Conservation (phyloP, 2,329 filamentous ascomycete species). For the Fusarium neocosmosporiellum region DNA sequence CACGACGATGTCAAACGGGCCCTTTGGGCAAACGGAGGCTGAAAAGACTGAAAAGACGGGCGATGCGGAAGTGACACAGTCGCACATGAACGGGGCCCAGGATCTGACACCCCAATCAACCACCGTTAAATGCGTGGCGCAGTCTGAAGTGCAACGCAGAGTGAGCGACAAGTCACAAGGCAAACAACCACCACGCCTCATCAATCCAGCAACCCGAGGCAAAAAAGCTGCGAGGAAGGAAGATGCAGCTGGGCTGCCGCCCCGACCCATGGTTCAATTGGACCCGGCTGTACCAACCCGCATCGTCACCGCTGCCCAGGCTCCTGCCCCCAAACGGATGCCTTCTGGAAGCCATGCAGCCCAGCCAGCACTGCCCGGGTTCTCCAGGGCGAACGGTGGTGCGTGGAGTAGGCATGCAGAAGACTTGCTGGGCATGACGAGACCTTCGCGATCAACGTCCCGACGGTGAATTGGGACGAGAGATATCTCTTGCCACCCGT, state of each 20-base stretch:
- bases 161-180: conserved; percentile 17
- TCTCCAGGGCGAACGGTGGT: conserved; percentile 65
- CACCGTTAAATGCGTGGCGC: not conserved
- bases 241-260: conserved; percentile 61
- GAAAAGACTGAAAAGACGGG: conserved; percentile 3
- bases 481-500: not conserved
- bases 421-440: conserved; percentile 71
- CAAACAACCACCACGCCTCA: conserved; percentile 43
- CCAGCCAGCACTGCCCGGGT: conserved; percentile 51
- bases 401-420: conserved; percentile 77
- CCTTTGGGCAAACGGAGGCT: not conserved
- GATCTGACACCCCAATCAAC: not conserved
- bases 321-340: not conserved
- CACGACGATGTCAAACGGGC: conserved; percentile 23
- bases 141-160: not conserved
- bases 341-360: not conserved
- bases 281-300: conserved; percentile 41
- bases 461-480: not conserved
- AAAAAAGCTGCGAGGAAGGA: conserved; percentile 64
- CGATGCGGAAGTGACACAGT: not conserved
- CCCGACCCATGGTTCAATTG: conserved; percentile 55
- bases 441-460: conserved; percentile 54
- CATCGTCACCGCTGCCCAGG: not conserved
- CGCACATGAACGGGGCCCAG: not conserved
- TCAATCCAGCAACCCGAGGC: conserved; percentile 64